Evolutionary conservation across 2,329 filamentous ascomycete genomes (phyloP).

Genomic region (Gaeumannomyces tritici): DNA sequence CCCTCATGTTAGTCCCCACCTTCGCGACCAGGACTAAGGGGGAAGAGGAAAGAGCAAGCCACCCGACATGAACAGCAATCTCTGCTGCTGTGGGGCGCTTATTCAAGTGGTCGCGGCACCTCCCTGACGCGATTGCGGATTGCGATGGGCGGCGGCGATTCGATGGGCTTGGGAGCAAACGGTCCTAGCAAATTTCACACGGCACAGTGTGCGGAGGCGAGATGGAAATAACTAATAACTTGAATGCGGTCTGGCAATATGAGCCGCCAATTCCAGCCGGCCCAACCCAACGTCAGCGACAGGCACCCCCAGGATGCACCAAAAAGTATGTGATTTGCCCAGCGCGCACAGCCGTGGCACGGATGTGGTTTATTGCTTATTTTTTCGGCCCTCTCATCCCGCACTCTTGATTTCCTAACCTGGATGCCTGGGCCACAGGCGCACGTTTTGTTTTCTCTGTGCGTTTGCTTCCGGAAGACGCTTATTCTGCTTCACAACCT

Average conservation of each 20-base stretch:
- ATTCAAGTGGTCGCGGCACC: not conserved
- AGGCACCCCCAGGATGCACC: not conserved
- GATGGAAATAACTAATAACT: not conserved
- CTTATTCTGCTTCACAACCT: too few relatives aligned
- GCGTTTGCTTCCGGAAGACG: not conserved
- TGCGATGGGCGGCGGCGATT: too few relatives aligned
- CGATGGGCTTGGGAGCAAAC: not conserved
- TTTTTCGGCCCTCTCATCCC: not conserved
- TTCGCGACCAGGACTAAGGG: not conserved
- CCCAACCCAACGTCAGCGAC: not conserved
- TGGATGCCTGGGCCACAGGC: too few relatives aligned
- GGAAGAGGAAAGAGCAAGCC: not conserved
- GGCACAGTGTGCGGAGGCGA: too few relatives aligned
- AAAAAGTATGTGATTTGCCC: not conserved
- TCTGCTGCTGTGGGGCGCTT: not conserved
- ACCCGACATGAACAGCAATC: not conserved
- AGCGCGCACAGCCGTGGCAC: not conserved
- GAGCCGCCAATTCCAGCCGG: not conserved
- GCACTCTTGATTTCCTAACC: too few relatives aligned
- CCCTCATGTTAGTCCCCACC: conserved; percentile 1
- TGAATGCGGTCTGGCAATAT: too few relatives aligned
- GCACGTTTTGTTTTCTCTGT: too few relatives aligned
- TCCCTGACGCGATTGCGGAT: too few relatives aligned
- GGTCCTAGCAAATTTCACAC: conserved; percentile 10
- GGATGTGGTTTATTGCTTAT: not conserved